Evolutionary conservation across 1,139 yeast species (phyloP).

Genomic region (Pichia sp.): DNA sequence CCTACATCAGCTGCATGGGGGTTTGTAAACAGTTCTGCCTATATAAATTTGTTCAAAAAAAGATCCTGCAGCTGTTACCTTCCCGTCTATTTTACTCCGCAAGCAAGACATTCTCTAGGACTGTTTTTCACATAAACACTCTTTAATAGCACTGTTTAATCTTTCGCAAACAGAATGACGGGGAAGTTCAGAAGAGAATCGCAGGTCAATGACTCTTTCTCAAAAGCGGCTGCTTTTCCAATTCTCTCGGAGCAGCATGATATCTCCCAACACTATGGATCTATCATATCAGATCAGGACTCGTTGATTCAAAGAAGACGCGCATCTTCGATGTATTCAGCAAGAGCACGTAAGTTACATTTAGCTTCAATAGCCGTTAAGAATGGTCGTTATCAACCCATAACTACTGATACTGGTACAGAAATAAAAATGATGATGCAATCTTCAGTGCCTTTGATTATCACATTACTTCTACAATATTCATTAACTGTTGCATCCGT

Average conservation of each 20-base stretch:
- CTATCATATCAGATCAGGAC: conserved; percentile 21
- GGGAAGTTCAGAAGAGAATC: conserved; percentile 5
- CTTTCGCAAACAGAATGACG: neutral
- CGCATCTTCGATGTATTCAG: conserved; percentile 25
- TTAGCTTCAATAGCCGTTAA: conserved; percentile 22
- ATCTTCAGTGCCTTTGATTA: conserved; percentile 58
- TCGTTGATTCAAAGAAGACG: conserved; percentile 26
- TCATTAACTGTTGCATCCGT: conserved; percentile 82
- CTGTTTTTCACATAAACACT: no score
- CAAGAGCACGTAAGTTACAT: conserved; percentile 16
- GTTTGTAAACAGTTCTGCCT: neutral
- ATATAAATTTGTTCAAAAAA: no score
- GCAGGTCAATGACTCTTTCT: neutral
- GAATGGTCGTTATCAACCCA: conserved; percentile 36
- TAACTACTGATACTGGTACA: conserved; percentile 41
- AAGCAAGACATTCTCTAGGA: no score
- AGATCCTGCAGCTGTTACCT: no score
- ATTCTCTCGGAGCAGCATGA: conserved; percentile 1
- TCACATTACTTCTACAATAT: conserved; percentile 76
- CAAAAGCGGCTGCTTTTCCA: conserved; percentile 6
- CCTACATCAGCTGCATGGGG: neutral
- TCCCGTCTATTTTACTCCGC: no score
- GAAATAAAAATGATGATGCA: conserved; percentile 44
- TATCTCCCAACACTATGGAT: conserved; percentile 21
- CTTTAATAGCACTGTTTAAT: no score